Percentiles rank a stretch among this genome's conserved stretches.
These are phyloP conservation scores for Phytophthora uliginosa DNA, from an alignment of 352 stramenopile species.

Conservation along the genomic window DNA sequence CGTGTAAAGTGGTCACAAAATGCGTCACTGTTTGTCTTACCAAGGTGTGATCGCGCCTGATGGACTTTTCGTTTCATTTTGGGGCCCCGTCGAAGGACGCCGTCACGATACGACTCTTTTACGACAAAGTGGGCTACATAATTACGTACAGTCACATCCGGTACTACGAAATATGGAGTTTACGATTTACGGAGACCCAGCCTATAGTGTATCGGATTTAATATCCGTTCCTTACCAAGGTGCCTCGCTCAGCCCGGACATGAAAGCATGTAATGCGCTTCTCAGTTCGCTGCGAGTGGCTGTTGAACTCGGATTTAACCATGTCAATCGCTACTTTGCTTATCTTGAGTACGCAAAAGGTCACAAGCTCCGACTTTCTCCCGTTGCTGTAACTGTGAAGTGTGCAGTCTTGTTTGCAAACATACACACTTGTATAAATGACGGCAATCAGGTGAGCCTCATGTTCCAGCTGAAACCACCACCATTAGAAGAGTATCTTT, in stretches of 20 bases:
- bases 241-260: neutral
- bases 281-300: neutral
- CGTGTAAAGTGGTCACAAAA: neutral
- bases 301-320: neutral
- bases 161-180: constrained; percentile 7
- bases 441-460: neutral
- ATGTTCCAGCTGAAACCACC: neutral
- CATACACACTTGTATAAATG: neutral
- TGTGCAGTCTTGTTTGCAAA: neutral
- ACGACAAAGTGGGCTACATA: neutral
- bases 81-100: neutral
- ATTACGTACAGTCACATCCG: neutral
- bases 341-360: neutral
- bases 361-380: neutral
- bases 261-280: neutral
- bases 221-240: neutral
- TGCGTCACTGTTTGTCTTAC: constrained; percentile 1
- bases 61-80: constrained; percentile 4
- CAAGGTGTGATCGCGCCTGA: neutral
- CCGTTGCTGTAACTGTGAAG: neutral
- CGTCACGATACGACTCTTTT: neutral
- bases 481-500: neutral
- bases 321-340: neutral
- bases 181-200: constrained; percentile 12
- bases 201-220: neutral